Base-by-base conservation (phyloP, 1,139 yeast species). In the Pichia sp. region DNA sequence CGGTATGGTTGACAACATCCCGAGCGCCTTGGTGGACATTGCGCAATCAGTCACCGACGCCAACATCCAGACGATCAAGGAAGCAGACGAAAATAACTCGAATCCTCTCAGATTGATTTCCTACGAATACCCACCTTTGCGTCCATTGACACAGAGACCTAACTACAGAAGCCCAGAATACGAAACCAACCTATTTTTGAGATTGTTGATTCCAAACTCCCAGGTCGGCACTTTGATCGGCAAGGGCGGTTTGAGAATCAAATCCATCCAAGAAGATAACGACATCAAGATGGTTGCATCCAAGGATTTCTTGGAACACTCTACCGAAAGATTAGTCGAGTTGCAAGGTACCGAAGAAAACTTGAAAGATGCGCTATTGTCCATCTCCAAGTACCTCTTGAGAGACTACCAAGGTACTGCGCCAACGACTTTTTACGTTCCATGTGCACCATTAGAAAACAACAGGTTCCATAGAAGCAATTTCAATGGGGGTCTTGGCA, bases 151-250 rank as follows among this genome's bases (percentile, higher is more conserved):
- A 55, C 75, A 75, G 20, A 71, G 77, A 40, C 79, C 83, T 16
- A 72, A 78, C 50, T 73, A 79, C 48, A 78, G 78, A 51, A 83
- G 81, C 43, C 67, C 72, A 20, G 61, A 55, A 12, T 65, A 59
- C 50, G 56, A 60, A 8, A 75, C 76, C 53, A 75, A 80, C 8
- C 77, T 87, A 33, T 77, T 83, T 46, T 72, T 90, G 63, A 79
- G 97, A 65, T 74, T 91, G 53, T 75, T 92, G 59, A 78, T 91
- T 58, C 92, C 96, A 49, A 91, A 91, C 72, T 79, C 85, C 58
- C 96, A 90, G 71, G 85, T 91, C 84, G 97, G 97, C 47, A 85
- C 96, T 10, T 80, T 91, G 54, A 91, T 91, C 69, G 97, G 97
- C 51, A 83, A 88, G 56, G 88, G 81, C 62, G 97, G 97, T 51